These are phyloP conservation scores for Nicotiana tabacum DNA, from an alignment of 257 asterid species.

Conservation along the genomic window DNA sequence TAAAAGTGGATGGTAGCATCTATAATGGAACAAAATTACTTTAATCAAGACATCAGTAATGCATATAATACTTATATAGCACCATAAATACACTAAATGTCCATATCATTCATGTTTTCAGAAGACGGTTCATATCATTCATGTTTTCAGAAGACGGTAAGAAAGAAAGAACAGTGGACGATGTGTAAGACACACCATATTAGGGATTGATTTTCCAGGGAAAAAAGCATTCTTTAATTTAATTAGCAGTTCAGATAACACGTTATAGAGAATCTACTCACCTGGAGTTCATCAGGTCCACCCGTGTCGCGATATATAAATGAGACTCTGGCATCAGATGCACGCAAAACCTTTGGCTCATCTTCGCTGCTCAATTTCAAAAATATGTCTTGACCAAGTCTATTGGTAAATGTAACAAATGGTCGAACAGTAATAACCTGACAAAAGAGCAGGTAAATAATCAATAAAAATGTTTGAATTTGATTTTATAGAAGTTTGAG, in stretches of 20 bases:
- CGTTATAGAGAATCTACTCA: constrained; percentile 12
- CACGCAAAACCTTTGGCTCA: constrained; percentile 67
- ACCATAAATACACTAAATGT: neutral
- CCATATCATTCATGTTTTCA: neutral
- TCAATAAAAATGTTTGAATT: constrained; percentile 8
- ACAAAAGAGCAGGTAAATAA: constrained; percentile 24
- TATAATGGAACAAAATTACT: neutral
- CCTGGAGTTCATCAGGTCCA: constrained; percentile 76
- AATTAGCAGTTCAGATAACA: neutral
- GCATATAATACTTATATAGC: neutral
- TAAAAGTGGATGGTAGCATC: neutral
- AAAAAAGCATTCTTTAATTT: neutral
- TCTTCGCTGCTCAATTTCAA: constrained; percentile 78
- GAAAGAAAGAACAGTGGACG: constrained; percentile 1
- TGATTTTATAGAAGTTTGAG: constrained; percentile 7
- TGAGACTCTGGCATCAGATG: constrained; percentile 78
- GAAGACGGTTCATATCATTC: neutral
- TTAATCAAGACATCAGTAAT: neutral
- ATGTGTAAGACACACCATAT: neutral
- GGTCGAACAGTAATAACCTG: constrained; percentile 90
- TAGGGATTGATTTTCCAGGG: neutral
- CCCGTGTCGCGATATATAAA: constrained; percentile 52
- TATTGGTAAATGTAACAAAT: constrained; percentile 83
- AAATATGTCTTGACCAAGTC: constrained; percentile 71
- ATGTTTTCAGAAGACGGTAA: neutral